phyloP scores from a whole-genome alignment of 2,329 filamentous ascomycete species.

The Chaetoscypha palmicola region DNA sequence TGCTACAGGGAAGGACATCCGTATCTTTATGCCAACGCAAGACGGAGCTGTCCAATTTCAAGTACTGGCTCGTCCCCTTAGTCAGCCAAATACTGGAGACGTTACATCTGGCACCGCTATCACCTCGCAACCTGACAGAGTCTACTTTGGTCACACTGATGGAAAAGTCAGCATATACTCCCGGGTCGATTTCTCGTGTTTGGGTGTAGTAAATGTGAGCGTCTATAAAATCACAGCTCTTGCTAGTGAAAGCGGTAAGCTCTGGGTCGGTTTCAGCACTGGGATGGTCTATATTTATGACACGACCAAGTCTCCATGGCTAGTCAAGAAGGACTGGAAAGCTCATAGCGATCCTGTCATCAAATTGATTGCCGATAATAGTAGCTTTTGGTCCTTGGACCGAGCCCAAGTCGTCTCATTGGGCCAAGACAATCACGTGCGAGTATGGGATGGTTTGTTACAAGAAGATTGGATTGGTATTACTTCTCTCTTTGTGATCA shows the following conservation, averaged over 20 bases:
- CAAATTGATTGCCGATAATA: conserved; percentile 68
- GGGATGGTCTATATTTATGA: conserved; percentile 94
- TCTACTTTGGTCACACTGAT: conserved; percentile 88
- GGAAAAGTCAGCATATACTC: conserved; percentile 95
- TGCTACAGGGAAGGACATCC: conserved; percentile 77
- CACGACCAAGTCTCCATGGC: conserved; percentile 74
- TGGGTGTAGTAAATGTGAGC: conserved; percentile 79
- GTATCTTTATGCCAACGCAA: conserved; percentile 69
- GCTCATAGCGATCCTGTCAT: conserved; percentile 80
- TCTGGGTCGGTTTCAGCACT: conserved; percentile 94
- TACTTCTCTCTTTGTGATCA: conserved; percentile 14
- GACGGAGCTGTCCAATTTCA: conserved; percentile 67
- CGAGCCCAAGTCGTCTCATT: conserved; percentile 79
- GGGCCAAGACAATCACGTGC: conserved; percentile 77
- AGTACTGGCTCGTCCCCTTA: conserved; percentile 63
- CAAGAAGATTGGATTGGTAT: conserved; percentile 85
- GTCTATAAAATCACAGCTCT: conserved; percentile 92
- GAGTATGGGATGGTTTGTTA: conserved; percentile 85
- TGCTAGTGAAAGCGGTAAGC: conserved; percentile 67
- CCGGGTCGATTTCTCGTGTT: conserved; percentile 61
- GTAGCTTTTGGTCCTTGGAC: conserved; percentile 79
- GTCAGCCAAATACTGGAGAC: conserved; percentile 70
- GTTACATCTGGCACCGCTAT: conserved; percentile 77
- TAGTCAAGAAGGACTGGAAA: conserved; percentile 88
- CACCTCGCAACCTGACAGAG: conserved; percentile 65